These are phyloP conservation scores for Nakazawaea ishiwadae DNA, from an alignment of 805 yeast species.

Conservation along the genomic window DNA sequence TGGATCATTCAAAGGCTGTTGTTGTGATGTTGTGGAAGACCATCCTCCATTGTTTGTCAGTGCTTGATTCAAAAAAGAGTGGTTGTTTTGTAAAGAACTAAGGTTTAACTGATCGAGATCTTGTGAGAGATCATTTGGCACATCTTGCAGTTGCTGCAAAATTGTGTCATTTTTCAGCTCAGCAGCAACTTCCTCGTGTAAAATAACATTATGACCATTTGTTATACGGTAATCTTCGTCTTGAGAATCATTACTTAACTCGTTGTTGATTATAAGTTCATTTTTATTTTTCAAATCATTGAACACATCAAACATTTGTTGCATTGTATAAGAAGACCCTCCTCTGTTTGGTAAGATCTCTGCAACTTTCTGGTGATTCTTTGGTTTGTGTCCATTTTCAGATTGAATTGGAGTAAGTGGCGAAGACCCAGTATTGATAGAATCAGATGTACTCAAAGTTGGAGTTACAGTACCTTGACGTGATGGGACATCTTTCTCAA, in stretches of 20 bases:
- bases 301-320: constrained; percentile 53
- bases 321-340: constrained; percentile 42
- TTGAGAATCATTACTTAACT: neutral
- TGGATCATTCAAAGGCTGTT: neutral
- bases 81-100: neutral
- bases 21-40: neutral
- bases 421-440: constrained; percentile 4
- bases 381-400: neutral
- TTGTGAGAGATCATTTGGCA: neutral
- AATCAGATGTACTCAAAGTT: constrained; percentile 8
- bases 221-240: constrained; percentile 1
- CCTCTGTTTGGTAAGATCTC: constrained; percentile 32
- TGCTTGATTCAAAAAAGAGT: neutral
- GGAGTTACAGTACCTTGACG: constrained; percentile 13
- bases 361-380: constrained; percentile 5
- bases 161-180: too few relatives aligned
- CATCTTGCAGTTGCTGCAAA: too few relatives aligned
- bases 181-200: constrained; percentile 1
- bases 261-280: constrained; percentile 17
- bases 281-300: constrained; percentile 29
- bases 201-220: neutral
- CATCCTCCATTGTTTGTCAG: neutral
- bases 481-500: constrained; percentile 2
- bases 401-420: constrained; percentile 2
- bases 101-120: neutral